phyloP scores from a whole-genome alignment of 345 rosid genomes.

The Camelina hispida region DNA sequence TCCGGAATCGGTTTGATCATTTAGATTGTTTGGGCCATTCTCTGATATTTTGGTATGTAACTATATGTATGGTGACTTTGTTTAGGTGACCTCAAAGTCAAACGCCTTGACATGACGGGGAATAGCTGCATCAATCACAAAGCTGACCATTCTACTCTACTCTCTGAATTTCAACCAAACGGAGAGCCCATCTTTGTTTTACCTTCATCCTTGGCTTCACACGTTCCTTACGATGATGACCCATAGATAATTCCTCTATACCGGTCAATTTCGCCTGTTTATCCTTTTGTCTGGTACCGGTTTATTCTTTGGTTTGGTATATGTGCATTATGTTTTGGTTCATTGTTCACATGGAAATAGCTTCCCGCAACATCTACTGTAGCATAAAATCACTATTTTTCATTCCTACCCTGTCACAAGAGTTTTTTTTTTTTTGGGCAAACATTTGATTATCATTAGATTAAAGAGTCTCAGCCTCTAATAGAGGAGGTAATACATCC shows the following conservation, averaged over 20 bases:
- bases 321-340: neutral
- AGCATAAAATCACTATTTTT: no score
- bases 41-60: neutral
- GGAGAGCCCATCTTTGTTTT: slow-evolving; percentile 69
- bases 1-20: neutral
- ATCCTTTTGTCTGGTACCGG: neutral
- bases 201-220: slow-evolving; percentile 42
- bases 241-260: slow-evolving; percentile 50
- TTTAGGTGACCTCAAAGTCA: slow-evolving; percentile 69
- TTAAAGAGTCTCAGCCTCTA: no score
- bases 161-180: slow-evolving; percentile 61
- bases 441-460: no score
- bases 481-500: no score
- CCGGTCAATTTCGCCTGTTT: neutral
- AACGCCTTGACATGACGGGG: slow-evolving; percentile 79
- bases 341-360: slow-evolving; percentile 8
- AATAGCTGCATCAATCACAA: slow-evolving; percentile 49
- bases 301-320: neutral
- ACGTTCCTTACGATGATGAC: slow-evolving; percentile 79
- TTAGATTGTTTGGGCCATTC: slow-evolving; percentile 3
- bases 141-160: slow-evolving; percentile 47
- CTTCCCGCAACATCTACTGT: neutral
- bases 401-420: no score
- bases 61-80: slow-evolving; percentile 1
- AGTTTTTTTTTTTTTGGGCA: no score